Evolutionary conservation across 768 basidiomycete species (phyloP), one percentile per base, ranked within the genome.

Genomic region (Suillus fuscotomentosus): DNA sequence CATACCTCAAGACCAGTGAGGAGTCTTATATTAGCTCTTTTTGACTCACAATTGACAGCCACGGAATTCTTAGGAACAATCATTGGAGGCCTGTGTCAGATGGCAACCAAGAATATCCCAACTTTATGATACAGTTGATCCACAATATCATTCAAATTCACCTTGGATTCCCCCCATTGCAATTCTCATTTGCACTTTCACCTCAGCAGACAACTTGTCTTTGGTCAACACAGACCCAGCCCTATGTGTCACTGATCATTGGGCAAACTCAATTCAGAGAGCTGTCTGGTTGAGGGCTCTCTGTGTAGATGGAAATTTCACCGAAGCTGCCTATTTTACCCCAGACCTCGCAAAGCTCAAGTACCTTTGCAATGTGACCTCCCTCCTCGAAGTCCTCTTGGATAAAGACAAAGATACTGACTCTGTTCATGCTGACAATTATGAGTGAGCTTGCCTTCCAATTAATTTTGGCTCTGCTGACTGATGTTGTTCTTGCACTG

Each of bases 1-100:
- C 31, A 34, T 54, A 5, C 53, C 53, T 1, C 10, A 20, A 20
- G 53, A 54, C 2, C 15, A 2, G 53, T 34, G 10, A 54, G 53
- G 6, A 3, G 3, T 17, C 9, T 1, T 3, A 0, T 0, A 1
- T 14, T 7, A 14, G 10, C 22, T 24, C 6, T 50, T 6, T 1
- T 8, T 50, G 11, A 11, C 5, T 1, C 0, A 6, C 14, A 0
- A 9, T 36, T 36, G 5, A 41, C n/a, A 3, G 3, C 47, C 5
- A 27, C 3, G 0, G 0, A 6, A 14, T 24, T 7, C 0, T 3
- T 2, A 50, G 48, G 3, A 14, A 51, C 15, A 15, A 13, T 8
- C 15, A 51, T 17, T 27, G 50, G 27, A 51, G 15, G 50, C 50
- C 50, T 1, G 27, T 51, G 24, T 51, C 50, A 1, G 15, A 8